A percentile compares a stretch with the other conserved stretches of the same genome.
Conservation (phyloP, 2,329 filamentous ascomycete genomes). For the Metarhizium humberi region DNA sequence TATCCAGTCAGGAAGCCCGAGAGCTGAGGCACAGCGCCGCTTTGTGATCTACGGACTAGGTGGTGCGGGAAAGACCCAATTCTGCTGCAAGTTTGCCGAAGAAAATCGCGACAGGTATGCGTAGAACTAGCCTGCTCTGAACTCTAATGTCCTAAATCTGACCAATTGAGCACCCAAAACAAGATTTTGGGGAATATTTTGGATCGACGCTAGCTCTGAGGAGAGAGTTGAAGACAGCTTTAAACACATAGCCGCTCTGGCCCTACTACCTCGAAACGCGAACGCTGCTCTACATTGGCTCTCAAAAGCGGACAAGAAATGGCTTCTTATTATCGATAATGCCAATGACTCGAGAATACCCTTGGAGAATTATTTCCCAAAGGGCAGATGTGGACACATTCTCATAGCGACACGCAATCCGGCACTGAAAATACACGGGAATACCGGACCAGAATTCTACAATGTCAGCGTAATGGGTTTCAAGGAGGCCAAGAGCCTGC, state of each 20-base stretch:
- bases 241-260: constrained; percentile 37
- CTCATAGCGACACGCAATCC: constrained; percentile 8
- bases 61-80: constrained; percentile 28
- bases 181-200: constrained; percentile 19
- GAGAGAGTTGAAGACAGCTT: constrained; percentile 17
- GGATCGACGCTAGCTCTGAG: constrained; percentile 25
- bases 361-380: constrained; percentile 4
- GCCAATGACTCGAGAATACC: constrained; percentile 20
- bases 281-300: constrained; percentile 3
- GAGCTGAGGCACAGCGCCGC: background rate
- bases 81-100: constrained; percentile 9
- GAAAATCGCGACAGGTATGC: background rate
- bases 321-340: constrained; percentile 30
- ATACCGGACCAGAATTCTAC: constrained; percentile 1
- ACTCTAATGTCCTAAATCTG: background rate
- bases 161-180: background rate
- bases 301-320: constrained; percentile 13
- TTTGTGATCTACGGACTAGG: constrained; percentile 18
- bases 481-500: constrained; percentile 5
- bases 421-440: constrained; percentile 2
- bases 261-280: constrained; percentile 28
- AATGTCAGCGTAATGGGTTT: constrained; percentile 2
- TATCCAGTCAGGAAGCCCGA: background rate
- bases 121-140: background rate
- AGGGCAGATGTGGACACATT: constrained; percentile 4